Base-by-base conservation (phyloP, 2,329 filamentous ascomycete genomes). In the Phyllosticta capitalensis region DNA sequence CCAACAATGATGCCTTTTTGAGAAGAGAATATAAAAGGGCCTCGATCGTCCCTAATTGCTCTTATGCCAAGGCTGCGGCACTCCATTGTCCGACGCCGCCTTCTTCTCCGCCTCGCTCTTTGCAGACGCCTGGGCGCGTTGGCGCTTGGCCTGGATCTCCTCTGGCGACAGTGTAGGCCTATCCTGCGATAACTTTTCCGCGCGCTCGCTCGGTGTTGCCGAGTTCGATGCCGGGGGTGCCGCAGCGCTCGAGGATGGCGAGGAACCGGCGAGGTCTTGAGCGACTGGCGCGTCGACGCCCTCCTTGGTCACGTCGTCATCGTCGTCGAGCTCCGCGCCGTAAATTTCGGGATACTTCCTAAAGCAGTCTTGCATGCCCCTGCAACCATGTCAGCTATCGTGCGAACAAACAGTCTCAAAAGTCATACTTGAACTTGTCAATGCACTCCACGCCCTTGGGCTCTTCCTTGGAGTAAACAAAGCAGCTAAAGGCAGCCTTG, bases 391-490 rank as follows among this genome's bases (percentile, higher is more conserved):
- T 7, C 52, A 51, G 59, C 20, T 9, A 52, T 53, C 9, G n/a
- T 17, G 12, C 17, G 10, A 20, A 4, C 2, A 12, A 17, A 9
- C 19, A 10, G 21, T 26, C 4, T 26, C 24, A 7, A 9, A 10
- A 33, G 52, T 82, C 88, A 53, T 81, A 94, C 90, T 95, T 92
- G 82, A 96, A 96, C 78, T 94, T 95, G 26, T 96, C 91, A 70
- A 96, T 94, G 77, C 92, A 96, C 72, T 96, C 91, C 79, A 96
- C 92, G 56, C 92, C 92, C 84, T 99, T 99, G 38, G 92, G 92
- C 72, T 99, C 94, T 72, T 95, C 90, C 50, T 84, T 85, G 2
- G 90, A 95, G 77, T 87, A 94, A n/a, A 99, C 91, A 69, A 99
- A 99, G 78, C 94, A 99, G 82, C 91, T 96, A 69, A 99, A 99